Evolutionary conservation across 306 rosid genomes (phyloP).

Genomic region (Prunus persica): DNA sequence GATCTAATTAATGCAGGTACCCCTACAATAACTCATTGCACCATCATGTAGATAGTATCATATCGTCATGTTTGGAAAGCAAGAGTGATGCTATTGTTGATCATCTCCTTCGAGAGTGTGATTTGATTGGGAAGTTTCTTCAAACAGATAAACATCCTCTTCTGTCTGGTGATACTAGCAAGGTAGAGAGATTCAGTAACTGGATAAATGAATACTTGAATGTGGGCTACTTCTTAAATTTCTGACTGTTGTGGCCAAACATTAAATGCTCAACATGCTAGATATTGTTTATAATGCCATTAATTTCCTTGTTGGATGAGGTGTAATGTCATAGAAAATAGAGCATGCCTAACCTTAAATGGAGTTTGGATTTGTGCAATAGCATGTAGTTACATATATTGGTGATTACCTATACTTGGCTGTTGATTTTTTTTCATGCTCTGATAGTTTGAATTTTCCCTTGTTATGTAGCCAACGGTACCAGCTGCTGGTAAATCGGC

Average conservation of each 20-base stretch:
- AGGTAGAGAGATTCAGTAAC: conserved; percentile 50
- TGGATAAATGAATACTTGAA: conserved; percentile 23
- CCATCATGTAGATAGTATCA: conserved; percentile 89
- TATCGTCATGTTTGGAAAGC: conserved; percentile 85
- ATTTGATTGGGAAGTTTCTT: conserved; percentile 75
- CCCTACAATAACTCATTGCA: conserved; percentile 84
- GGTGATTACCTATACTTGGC: conserved; percentile 4
- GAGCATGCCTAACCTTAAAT: conserved; percentile 4
- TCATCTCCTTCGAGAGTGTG: conserved; percentile 81
- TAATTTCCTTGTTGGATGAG: conserved; percentile 9
- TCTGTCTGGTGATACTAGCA: conserved; percentile 49
- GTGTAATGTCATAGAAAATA: not conserved
- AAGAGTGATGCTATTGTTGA: conserved; percentile 59
- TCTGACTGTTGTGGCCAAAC: not conserved
- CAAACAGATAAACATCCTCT: conserved; percentile 63
- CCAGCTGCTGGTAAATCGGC: conserved; percentile 61
- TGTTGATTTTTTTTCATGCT: not conserved
- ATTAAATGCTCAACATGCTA: not conserved
- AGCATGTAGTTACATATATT: conserved; percentile 4
- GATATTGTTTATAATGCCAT: not conserved
- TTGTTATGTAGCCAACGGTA: conserved; percentile 69
- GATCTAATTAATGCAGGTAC: conserved; percentile 60
- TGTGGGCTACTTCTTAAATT: not conserved
- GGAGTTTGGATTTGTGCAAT: conserved; percentile 2
- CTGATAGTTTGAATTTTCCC: conserved; percentile 18